Conservation (phyloP, 768 basidiomycete genomes). For the Coprinopsis sp. region DNA sequence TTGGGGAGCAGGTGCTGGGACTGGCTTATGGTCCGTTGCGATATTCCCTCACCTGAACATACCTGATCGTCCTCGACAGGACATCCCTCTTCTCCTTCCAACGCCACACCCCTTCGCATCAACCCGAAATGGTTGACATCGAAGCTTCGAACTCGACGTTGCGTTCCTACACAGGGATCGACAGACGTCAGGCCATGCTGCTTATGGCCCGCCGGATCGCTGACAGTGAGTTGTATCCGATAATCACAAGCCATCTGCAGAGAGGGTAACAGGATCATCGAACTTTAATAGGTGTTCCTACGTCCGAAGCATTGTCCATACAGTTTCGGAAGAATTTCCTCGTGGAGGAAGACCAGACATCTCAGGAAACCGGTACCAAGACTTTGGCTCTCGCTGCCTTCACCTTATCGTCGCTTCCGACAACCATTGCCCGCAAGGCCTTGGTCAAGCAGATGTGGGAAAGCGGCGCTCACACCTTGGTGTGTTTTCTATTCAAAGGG, state of each 20-base stretch:
- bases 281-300: constrained; percentile 34
- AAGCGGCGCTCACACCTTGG: constrained; percentile 81
- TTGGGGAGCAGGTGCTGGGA: constrained; percentile 82
- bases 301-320: constrained; percentile 39
- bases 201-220: constrained; percentile 63
- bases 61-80: constrained; percentile 36
- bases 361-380: constrained; percentile 38
- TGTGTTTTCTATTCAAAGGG: constrained; percentile 23
- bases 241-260: not conserved
- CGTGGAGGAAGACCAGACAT: constrained; percentile 39
- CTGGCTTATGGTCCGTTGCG: constrained; percentile 68
- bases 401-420: constrained; percentile 69
- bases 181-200: constrained; percentile 68
- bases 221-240: constrained; percentile 32
- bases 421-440: constrained; percentile 53
- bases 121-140: constrained; percentile 27
- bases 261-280: no score
- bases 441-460: constrained; percentile 87
- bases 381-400: constrained; percentile 83
- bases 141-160: constrained; percentile 47
- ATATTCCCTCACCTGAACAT: constrained; percentile 3
- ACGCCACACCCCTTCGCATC: constrained; percentile 19
- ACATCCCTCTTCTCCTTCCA: constrained; percentile 66
- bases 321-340: constrained; percentile 58
- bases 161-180: constrained; percentile 66